A percentile compares a stretch with the other conserved stretches of the same genome.
These are phyloP conservation scores for Phytophthora pinifolia DNA, from an alignment of 352 stramenopile genomes.

Conservation along the genomic window DNA sequence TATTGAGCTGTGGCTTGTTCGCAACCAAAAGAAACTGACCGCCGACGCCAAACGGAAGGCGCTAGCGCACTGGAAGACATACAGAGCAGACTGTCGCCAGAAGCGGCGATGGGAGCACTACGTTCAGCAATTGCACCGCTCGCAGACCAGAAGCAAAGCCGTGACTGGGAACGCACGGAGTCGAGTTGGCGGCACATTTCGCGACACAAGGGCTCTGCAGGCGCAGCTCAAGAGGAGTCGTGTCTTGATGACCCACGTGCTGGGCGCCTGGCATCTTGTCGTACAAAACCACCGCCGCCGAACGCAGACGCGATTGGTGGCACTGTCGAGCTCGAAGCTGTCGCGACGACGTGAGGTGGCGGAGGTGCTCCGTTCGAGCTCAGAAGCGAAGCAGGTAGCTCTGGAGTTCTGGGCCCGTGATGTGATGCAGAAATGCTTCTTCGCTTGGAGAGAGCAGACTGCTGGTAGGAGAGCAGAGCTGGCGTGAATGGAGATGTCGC, in stretches of 20 bases:
- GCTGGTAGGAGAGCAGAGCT: slow-evolving; percentile 1
- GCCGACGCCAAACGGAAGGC: slow-evolving; percentile 12
- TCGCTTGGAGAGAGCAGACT: slow-evolving; percentile 7
- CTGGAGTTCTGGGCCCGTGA: slow-evolving; percentile 26
- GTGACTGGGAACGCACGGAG: slow-evolving; percentile 2
- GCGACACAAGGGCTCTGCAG: slow-evolving; percentile 24
- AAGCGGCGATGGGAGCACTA: slow-evolving; percentile 30
- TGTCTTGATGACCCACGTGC: slow-evolving; percentile 32
- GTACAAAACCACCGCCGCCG: slow-evolving; percentile 13
- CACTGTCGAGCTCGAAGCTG: slow-evolving; percentile 8
- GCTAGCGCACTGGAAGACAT: slow-evolving; percentile 20
- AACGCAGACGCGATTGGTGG: neutral
- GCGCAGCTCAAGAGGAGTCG: slow-evolving; percentile 26
- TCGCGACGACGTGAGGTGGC: neutral
- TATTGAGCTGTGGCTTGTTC: slow-evolving; percentile 25
- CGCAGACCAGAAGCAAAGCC: slow-evolving; percentile 11
- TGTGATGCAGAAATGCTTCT: slow-evolving; percentile 16
- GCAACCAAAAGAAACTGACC: slow-evolving; percentile 15
- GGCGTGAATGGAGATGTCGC: neutral
- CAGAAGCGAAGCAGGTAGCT: slow-evolving; percentile 2
- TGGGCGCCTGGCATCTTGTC: slow-evolving; percentile 32
- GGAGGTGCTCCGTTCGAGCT: neutral
- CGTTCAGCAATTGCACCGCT: slow-evolving; percentile 31
- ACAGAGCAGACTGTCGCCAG: slow-evolving; percentile 23
- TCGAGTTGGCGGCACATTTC: slow-evolving; percentile 6